phyloP scores from a whole-genome alignment of 352 stramenopile species.

The Globisporangium heterothallicum region DNA sequence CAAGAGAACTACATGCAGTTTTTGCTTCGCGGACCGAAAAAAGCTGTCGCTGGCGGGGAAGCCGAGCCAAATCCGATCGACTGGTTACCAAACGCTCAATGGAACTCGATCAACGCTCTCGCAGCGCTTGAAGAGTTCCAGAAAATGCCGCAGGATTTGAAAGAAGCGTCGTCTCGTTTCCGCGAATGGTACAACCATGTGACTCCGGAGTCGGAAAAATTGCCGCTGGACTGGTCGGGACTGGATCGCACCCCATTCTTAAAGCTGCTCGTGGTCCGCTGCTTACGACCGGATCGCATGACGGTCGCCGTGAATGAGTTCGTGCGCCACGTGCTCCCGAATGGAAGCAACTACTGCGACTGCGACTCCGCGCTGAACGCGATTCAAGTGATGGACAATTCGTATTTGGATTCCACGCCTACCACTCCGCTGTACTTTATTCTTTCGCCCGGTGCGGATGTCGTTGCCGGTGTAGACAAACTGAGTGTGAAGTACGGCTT shows the following conservation, averaged over 20 bases:
- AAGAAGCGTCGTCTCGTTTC: conserved; percentile 94
- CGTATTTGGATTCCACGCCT: conserved; percentile 92
- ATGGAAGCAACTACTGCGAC: conserved; percentile 93
- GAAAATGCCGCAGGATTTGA: conserved; percentile 95
- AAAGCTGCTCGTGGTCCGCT: conserved; percentile 95
- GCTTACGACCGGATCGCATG: conserved; percentile 92
- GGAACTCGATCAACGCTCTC: conserved; percentile 89
- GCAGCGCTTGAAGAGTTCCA: conserved; percentile 94
- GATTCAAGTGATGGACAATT: conserved; percentile 94
- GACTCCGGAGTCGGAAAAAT: conserved; percentile 94
- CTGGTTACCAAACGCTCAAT: conserved; percentile 92
- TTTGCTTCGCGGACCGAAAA: conserved; percentile 88
- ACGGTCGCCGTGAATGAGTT: conserved; percentile 94
- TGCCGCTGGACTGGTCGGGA: conserved; percentile 94
- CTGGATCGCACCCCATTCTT: conserved; percentile 95
- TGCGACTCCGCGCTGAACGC: conserved; percentile 95
- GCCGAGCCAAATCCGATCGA: conserved; percentile 70
- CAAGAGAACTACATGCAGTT: conserved; percentile 97
- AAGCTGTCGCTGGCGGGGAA: conserved; percentile 35
- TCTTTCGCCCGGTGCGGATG: conserved; percentile 93
- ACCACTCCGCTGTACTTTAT: conserved; percentile 97
- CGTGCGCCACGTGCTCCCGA: conserved; percentile 90
- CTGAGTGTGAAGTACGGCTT: conserved; percentile 94
- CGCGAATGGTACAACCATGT: conserved; percentile 98
- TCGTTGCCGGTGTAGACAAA: conserved; percentile 93